Conservation (phyloP, 2,329 filamentous ascomycete genomes). For the Diaporthe vaccinii region DNA sequence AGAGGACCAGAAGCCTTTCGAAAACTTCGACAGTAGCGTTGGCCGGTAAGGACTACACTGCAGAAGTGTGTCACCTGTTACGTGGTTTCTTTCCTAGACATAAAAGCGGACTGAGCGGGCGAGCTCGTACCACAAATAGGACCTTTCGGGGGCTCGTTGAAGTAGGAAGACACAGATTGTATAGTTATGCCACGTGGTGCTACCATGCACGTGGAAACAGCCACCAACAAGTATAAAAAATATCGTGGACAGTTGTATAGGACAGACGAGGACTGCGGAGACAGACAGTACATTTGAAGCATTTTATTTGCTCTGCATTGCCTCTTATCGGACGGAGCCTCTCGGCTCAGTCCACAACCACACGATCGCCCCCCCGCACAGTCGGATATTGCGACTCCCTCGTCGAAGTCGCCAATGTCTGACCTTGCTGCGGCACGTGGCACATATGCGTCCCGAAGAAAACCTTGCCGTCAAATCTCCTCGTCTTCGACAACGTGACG, state of each 20-base stretch:
- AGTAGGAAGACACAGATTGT: background rate
- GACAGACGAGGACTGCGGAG: background rate
- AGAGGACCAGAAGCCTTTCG: background rate
- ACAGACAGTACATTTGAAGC: background rate
- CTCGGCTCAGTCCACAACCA: conserved; percentile 46
- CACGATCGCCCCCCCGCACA: conserved; percentile 64
- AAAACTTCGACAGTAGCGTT: background rate
- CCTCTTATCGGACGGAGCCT: background rate
- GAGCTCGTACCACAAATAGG: background rate
- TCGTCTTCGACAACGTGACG: conserved; percentile 87
- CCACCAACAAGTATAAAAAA: background rate
- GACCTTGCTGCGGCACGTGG: conserved; percentile 51
- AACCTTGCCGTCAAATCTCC: conserved; percentile 85
- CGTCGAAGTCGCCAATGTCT: conserved; percentile 36
- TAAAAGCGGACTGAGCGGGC: background rate
- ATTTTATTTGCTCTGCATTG: too few species aligned
- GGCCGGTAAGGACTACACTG: background rate
- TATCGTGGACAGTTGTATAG: background rate
- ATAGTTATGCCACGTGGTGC: background rate
- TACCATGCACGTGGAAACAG: background rate
- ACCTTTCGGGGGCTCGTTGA: background rate
- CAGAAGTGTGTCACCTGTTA: background rate
- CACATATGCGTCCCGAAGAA: conserved; percentile 89
- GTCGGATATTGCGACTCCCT: conserved; percentile 56
- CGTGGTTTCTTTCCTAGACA: background rate